Evolutionary conservation across 129 eudicot genomes (phyloP).

Genomic region (Chrysanthemum seticuspe): DNA sequence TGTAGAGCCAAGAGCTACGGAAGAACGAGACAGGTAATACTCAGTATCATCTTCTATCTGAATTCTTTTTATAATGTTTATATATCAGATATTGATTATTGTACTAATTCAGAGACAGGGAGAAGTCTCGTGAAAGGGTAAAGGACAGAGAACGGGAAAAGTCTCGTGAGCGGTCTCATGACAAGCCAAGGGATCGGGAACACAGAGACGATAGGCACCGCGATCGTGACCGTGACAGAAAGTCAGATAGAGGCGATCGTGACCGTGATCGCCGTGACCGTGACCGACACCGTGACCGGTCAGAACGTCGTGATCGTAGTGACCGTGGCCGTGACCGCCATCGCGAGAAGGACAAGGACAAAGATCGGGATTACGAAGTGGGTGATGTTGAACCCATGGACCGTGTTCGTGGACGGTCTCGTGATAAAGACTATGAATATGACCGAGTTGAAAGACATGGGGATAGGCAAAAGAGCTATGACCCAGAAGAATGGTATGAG

Average conservation of each 20-base stretch:
- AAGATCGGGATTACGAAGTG: too few relatives aligned
- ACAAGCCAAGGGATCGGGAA: constrained; percentile 75
- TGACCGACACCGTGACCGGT: constrained; percentile 41
- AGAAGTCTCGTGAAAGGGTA: constrained; percentile 82
- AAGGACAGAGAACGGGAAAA: constrained; percentile 69
- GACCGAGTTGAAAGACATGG: constrained; percentile 44
- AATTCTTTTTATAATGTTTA: not conserved
- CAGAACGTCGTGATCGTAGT: constrained; percentile 36
- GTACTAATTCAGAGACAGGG: constrained; percentile 55
- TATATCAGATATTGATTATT: constrained; percentile 1
- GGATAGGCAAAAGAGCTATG: constrained; percentile 37
- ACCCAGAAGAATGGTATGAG: constrained; percentile 60
- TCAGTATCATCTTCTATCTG: not conserved
- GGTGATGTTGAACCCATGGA: constrained; percentile 42
- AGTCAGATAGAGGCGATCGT: constrained; percentile 53
- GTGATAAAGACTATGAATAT: constrained; percentile 52
- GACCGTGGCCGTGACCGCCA: constrained; percentile 55
- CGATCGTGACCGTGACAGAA: constrained; percentile 81
- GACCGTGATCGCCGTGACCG: constrained; percentile 48
- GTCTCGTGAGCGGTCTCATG: constrained; percentile 83
- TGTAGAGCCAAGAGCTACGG: constrained; percentile 80
- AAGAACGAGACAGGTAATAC: constrained; percentile 68
- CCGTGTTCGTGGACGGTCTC: constrained; percentile 59
- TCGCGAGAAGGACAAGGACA: constrained; percentile 54
- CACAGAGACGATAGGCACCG: constrained; percentile 80